These are phyloP conservation scores for Schizonepeta tenuifolia DNA, from an alignment of 257 asterid genomes.

Conservation along the genomic window DNA sequence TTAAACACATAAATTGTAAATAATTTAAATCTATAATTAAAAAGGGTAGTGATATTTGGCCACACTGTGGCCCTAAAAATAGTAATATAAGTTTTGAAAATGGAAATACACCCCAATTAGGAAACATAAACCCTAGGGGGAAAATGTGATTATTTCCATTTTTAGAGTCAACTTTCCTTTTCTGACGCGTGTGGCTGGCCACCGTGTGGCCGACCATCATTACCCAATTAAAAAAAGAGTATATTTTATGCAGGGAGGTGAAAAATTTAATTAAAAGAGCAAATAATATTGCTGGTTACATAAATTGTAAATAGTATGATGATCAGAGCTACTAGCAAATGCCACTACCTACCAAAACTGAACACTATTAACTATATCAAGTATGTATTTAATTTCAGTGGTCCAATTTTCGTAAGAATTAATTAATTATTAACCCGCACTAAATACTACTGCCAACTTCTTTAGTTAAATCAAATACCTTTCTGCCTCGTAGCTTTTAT, in stretches of 20 bases:
- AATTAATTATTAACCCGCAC: background rate
- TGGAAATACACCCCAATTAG: too few species aligned
- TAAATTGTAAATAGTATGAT: background rate
- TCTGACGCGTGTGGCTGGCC: too few species aligned
- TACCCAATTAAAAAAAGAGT: background rate
- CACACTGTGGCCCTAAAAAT: too few species aligned
- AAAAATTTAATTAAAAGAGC: background rate
- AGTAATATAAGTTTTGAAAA: too few species aligned
- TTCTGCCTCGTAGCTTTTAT: background rate
- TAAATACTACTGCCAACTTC: conserved; percentile 27
- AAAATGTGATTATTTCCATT: too few species aligned
- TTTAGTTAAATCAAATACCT: background rate
- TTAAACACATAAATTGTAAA: too few species aligned
- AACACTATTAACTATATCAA: background rate
- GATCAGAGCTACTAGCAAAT: conserved; percentile 15
- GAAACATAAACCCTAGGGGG: too few species aligned
- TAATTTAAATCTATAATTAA: too few species aligned
- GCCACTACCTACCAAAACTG: conserved; percentile 28
- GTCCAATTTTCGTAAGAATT: conserved; percentile 24
- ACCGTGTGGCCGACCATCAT: too few species aligned
- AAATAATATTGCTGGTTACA: conserved; percentile 10
- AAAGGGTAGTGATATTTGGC: too few species aligned
- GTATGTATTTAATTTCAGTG: conserved; percentile 1
- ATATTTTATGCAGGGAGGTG: background rate
- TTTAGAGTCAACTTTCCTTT: too few species aligned